Evolutionary conservation across 1,284 basidiomycete genomes (phyloP).

Genomic region (Puccinia hordei): DNA sequence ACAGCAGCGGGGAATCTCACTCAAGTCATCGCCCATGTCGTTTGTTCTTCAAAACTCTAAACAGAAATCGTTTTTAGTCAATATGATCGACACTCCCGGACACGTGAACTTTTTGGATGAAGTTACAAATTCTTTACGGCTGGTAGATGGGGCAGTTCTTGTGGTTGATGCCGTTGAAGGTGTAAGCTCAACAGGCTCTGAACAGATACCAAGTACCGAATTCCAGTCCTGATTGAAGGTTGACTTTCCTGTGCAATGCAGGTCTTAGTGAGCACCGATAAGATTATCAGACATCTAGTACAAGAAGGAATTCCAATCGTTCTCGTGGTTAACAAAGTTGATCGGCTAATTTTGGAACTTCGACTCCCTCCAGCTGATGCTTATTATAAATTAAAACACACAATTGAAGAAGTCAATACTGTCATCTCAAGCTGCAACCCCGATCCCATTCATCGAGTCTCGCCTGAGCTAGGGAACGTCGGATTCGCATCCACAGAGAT

Average conservation of each 20-base stretch:
- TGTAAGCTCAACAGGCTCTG: conserved; percentile 63
- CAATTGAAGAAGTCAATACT: conserved; percentile 96
- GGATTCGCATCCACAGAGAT: conserved; percentile 96
- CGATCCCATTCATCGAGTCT: conserved; percentile 80
- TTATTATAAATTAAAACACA: conserved; percentile 98
- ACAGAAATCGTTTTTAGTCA: conserved; percentile 89
- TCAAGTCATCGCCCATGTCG: conserved; percentile 96
- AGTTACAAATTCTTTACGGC: conserved; percentile 79
- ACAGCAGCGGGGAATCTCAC: conserved; percentile 83
- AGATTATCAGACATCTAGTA: conserved; percentile 79
- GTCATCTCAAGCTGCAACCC: conserved; percentile 89
- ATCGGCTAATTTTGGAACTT: conserved; percentile 92
- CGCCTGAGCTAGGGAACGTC: conserved; percentile 93
- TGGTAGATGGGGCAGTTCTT: conserved; percentile 89
- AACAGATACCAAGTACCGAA: not conserved
- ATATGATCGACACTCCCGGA: conserved; percentile 95
- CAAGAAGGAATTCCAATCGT: conserved; percentile 88
- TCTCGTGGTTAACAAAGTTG: conserved; percentile 95
- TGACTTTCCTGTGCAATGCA: conserved; percentile 57
- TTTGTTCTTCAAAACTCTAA: conserved; percentile 81
- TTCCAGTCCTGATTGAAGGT: conserved; percentile 36
- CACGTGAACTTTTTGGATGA: conserved; percentile 98
- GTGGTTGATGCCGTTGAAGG: conserved; percentile 96
- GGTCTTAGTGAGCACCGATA: conserved; percentile 88
- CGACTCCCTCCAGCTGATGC: conserved; percentile 93